Evolutionary conservation across 108 stramenopile genomes (phyloP), one percentile per base, ranked within the genome.

Genomic region (Cafeteria roenbergensis): DNA sequence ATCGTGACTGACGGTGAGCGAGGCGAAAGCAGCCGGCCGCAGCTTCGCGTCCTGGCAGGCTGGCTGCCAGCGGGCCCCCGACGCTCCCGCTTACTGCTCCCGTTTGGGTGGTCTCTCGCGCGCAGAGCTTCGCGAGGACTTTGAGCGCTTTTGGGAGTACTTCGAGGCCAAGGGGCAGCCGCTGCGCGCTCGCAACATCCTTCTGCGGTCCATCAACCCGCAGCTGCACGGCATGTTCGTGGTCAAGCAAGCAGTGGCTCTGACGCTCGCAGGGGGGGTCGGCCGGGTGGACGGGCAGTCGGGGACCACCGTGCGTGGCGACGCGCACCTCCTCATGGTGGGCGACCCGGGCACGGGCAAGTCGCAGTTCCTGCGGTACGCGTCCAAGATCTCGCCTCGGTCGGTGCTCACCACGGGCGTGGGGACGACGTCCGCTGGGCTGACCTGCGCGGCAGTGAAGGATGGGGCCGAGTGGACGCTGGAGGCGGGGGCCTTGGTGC

Each of bases 371-470:
- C 68, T 98, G 34, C 80, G 93, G 2, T 98, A 92, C 73, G 92
- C 93, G 1, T 87, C 90, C 9, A 86, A 85, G 32, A 71, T 95
- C 37, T 82, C 85, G 51, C 89, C 92, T 17, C 75, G 97, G 22
- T 84, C 88, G 0, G 90, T 98, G 0, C 65, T 94, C 30, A 98
- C 97, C 1, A 98, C 94, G 0, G 97, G 97, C 17, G 87, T 90
- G 9, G 97, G 97, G 22, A 94, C 97, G 12, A 92, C 93, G 9
- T 85, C 84, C 57, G 97, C 97, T 12, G 97, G 97, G n/a, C 75
- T 98, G 37, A 98, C 97, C 8, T 98, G 97, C 73, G 87, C 93
- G 0, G 97, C 97, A 21, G 90, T 92, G 0, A 85, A 87, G 72
- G 94, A 98, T 36, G 85, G 84, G 0, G 65, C 63, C 12, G 93